phyloP scores from a whole-genome alignment of 768 basidiomycete genomes.

The Cyclocybe cylindracea region DNA sequence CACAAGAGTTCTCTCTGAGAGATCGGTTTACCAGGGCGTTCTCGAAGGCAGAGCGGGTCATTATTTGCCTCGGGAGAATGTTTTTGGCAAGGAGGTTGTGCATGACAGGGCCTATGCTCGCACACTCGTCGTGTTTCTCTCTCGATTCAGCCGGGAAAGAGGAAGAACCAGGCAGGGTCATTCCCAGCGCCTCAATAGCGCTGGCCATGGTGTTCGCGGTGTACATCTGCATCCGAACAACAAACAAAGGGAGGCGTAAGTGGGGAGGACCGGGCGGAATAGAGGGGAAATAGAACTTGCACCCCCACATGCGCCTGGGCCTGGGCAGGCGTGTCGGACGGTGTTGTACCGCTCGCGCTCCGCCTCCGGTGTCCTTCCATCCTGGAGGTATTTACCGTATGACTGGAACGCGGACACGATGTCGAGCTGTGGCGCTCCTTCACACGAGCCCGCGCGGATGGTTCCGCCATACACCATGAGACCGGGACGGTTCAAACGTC shows the following conservation, averaged over 20 bases:
- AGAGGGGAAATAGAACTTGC: slow-evolving; percentile 48
- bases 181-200: slow-evolving; percentile 92
- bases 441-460: slow-evolving; percentile 91
- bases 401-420: slow-evolving; percentile 98
- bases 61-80: slow-evolving; percentile 92
- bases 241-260: neutral
- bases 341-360: slow-evolving; percentile 86
- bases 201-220: slow-evolving; percentile 99
- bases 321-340: slow-evolving; percentile 93
- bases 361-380: slow-evolving; percentile 81
- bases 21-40: slow-evolving; percentile 81
- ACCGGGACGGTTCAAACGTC: slow-evolving; percentile 92
- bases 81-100: slow-evolving; percentile 86
- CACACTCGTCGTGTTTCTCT: slow-evolving; percentile 88
- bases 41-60: slow-evolving; percentile 96
- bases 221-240: slow-evolving; percentile 72
- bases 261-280: neutral
- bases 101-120: slow-evolving; percentile 80
- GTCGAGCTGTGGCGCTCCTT: slow-evolving; percentile 85
- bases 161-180: slow-evolving; percentile 96
- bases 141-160: slow-evolving; percentile 92
- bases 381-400: slow-evolving; percentile 93
- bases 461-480: slow-evolving; percentile 98
- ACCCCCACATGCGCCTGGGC: slow-evolving; percentile 96
- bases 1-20: neutral